Evolutionary conservation across 345 rosid genomes (phyloP), one percentile per base, ranked within the genome.

Genomic region (Eutrema yunnanense): DNA sequence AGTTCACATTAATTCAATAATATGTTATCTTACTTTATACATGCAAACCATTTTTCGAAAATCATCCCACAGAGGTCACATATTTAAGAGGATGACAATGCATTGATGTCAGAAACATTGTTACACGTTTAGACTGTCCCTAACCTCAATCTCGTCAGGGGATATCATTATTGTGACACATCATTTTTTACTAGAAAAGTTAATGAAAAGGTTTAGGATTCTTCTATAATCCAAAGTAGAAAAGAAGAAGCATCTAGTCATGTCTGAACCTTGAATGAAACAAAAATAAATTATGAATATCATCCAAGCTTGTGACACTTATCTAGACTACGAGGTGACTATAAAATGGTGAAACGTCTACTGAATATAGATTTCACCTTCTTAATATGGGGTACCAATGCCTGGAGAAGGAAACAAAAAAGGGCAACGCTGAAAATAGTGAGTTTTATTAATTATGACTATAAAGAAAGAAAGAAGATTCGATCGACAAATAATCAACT

Each of bases 361-460:
- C 44, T 34, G 65, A 26, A n/a, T 32, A 34, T 4, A 41, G 37
- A 67, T 32, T 44, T 65, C 71, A 94, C 96, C 87, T 81, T 78
- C 90, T 86, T 61, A 92, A 82, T 56, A 81, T 86, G 90, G 4
- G 94, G 59, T 26, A 95, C 46, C 64, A 95, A 79, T 67, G 83
- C 96, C 97, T 95, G 90, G 53, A 71, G 41, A 82, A 71, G 9
- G 13, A 58, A 33, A 62, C 55, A 55, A 42, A 9, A 62, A 36
- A 67, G 43, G 26, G 33, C 36, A 75, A 4, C 27, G 37, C 22
- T 19, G 36, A 34, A 14, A 11, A 8, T 48, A 5, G 37, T 55
- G 38, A 68, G 49, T 34, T 74, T 26, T 6, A 14, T 62, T n/a
- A 40, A 8, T 43, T 59, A 33, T n/a, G n/a, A n/a, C n/a, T 22